Conservation (phyloP, 2,329 filamentous ascomycete species). For the Botrytis tulipae region DNA sequence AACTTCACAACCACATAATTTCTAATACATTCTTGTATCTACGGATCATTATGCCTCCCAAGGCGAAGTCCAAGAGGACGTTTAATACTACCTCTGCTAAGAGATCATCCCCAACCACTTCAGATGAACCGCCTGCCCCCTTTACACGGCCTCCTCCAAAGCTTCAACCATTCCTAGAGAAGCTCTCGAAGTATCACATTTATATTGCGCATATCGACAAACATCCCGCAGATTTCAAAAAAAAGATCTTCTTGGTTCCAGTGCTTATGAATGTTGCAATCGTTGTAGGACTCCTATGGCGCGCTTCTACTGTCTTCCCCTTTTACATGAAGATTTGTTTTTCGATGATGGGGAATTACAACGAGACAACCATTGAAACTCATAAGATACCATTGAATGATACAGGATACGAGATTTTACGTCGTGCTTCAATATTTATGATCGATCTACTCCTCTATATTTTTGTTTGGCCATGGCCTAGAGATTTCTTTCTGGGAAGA, state of each 20-base stretch:
- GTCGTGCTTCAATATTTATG: conserved; percentile 63
- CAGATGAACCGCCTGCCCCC: conserved; percentile 52
- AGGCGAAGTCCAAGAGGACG: conserved; percentile 35
- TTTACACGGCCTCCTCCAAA: conserved; percentile 65
- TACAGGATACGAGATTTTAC: conserved; percentile 49
- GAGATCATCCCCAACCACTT: conserved; percentile 22
- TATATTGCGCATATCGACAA: conserved; percentile 84
- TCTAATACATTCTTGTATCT: neutral
- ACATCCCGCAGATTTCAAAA: conserved; percentile 69
- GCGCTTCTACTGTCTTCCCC: conserved; percentile 66
- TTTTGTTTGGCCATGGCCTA: conserved; percentile 71
- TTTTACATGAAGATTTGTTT: conserved; percentile 57
- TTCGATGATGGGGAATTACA: conserved; percentile 42
- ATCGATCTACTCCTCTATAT: conserved; percentile 70
- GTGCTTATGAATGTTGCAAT: conserved; percentile 73
- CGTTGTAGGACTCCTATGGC: conserved; percentile 61
- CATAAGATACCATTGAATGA: conserved; percentile 54
- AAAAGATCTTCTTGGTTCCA: conserved; percentile 78
- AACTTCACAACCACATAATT: neutral
- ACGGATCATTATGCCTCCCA: conserved; percentile 36
- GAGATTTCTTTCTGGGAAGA: conserved; percentile 65
- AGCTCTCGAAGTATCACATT: conserved; percentile 65
- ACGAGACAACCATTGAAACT: conserved; percentile 64
- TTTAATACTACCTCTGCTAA: conserved; percentile 27
- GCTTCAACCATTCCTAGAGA: conserved; percentile 64